These are phyloP conservation scores for Microdochium trichocladiopsis DNA, from an alignment of 2,329 filamentous ascomycete species.

Conservation along the genomic window DNA sequence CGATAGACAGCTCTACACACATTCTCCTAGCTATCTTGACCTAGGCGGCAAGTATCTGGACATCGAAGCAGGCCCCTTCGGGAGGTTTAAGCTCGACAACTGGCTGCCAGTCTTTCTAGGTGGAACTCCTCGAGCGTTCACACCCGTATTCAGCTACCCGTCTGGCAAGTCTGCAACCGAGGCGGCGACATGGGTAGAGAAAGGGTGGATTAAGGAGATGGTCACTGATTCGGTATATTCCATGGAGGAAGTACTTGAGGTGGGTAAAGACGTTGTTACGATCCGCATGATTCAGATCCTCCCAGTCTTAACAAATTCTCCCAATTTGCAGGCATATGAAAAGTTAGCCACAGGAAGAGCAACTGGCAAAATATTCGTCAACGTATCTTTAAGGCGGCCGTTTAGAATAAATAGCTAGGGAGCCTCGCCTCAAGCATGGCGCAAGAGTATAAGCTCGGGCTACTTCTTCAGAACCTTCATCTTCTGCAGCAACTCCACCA, in stretches of 20 bases:
- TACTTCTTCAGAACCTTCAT: neutral
- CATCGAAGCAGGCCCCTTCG: neutral
- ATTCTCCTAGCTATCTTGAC: neutral
- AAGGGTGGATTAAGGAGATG: neutral
- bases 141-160: neutral
- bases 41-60: neutral
- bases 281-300: no score
- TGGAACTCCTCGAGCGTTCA: neutral
- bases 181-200: neutral
- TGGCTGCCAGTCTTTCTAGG: neutral
- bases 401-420: no score
- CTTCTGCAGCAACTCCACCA: neutral
- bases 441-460: no score
- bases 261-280: no score
- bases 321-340: no score
- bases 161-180: neutral
- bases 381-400: no score
- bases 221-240: no score
- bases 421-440: no score
- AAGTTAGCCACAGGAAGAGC: no score
- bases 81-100: neutral
- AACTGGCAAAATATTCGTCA: neutral
- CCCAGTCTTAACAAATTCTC: no score
- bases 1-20: neutral
- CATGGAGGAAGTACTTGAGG: neutral